Percentiles rank a stretch among this genome's conserved stretches.
These are phyloP conservation scores for Gynandropsis gynandra DNA, from an alignment of 345 rosid genomes.

Conservation along the genomic window DNA sequence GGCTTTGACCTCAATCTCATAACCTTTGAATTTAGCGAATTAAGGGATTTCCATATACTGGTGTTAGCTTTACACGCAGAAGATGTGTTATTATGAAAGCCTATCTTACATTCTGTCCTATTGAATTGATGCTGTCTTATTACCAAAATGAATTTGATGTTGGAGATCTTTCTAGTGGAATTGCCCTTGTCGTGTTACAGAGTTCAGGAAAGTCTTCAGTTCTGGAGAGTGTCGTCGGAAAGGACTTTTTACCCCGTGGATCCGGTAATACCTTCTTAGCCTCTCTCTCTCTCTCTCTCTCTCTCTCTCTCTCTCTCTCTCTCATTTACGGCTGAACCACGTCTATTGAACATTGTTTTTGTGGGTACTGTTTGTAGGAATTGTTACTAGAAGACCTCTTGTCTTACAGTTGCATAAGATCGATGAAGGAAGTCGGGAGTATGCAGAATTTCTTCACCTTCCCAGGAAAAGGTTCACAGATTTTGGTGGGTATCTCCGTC, in stretches of 20 bases:
- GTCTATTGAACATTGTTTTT: neutral
- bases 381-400: constrained; percentile 93
- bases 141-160: neutral
- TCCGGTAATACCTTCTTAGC: constrained; percentile 47
- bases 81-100: neutral
- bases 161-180: too few relatives aligned
- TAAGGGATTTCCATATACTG: constrained; percentile 2
- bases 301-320: too few relatives aligned
- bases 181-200: constrained; percentile 31
- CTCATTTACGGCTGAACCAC: neutral
- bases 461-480: constrained; percentile 79
- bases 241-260: constrained; percentile 99
- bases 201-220: constrained; percentile 99
- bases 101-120: neutral
- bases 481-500: constrained; percentile 43
- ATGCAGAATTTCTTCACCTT: constrained; percentile 94
- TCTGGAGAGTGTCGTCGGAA: constrained; percentile 91
- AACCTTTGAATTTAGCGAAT: neutral
- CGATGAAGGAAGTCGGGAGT: constrained; percentile 88
- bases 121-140: neutral
- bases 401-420: constrained; percentile 96
- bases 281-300: neutral
- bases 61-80: neutral
- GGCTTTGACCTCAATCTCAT: constrained; percentile 17
- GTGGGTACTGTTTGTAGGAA: constrained; percentile 43